phyloP scores from a whole-genome alignment of 208 protist species.

The Trypanosoma rangeli region DNA sequence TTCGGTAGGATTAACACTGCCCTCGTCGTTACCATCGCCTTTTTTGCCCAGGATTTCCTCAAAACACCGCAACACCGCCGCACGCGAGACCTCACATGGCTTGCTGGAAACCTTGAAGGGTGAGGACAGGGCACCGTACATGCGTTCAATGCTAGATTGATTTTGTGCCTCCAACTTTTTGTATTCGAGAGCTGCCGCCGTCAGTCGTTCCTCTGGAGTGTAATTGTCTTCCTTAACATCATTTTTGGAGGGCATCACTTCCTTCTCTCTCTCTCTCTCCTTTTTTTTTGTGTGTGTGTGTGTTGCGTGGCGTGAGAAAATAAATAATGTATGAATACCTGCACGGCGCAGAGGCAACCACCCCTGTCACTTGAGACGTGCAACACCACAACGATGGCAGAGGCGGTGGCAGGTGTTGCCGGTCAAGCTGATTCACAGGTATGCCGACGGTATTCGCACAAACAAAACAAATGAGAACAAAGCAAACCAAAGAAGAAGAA shows the following conservation, averaged over 20 bases:
- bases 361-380: not conserved
- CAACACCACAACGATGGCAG: not conserved
- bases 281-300: not conserved
- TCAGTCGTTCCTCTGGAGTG: constrained; percentile 61
- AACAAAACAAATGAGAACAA: not conserved
- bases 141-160: constrained; percentile 53
- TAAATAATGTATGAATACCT: not conserved
- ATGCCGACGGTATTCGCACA: not conserved
- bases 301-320: not conserved
- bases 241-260: not conserved
- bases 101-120: constrained; percentile 71
- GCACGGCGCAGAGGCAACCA: not conserved
- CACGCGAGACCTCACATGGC: constrained; percentile 53
- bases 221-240: constrained; percentile 31
- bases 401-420: not conserved
- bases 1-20: not conserved
- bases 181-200: constrained; percentile 58
- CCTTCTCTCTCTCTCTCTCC: not conserved
- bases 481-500: not conserved
- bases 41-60: constrained; percentile 37
- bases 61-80: constrained; percentile 63
- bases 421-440: not conserved
- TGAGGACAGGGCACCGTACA: constrained; percentile 62
- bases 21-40: not conserved
- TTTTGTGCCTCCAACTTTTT: constrained; percentile 61